Base-by-base conservation (phyloP, 352 stramenopile species). In the Phytopythium oedochilum region DNA sequence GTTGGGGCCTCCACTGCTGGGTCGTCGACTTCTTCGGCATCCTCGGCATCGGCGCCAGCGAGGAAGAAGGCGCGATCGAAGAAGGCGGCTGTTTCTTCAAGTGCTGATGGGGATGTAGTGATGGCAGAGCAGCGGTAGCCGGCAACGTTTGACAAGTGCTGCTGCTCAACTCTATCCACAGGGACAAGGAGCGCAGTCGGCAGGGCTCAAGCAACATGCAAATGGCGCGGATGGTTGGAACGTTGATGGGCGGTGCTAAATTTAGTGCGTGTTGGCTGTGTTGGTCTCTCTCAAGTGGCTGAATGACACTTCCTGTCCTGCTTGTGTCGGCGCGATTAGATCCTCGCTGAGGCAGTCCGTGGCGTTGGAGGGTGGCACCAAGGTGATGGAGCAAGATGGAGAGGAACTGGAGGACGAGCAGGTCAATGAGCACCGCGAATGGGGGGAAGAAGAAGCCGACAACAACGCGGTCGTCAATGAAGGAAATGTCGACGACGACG, bases 1-100 rank as follows among this genome's bases (percentile, higher is more conserved):
- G 55, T 49, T 3, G 73, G 61, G 11, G 11, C 26, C 34, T 53
- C 64, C 18, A 39, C 50, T 42, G 38, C 34, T 43, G 48, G 43
- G 28, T 15, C 34, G 32, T 23, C 17, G 36, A 34, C 50, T 23
- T 40, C 36, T 14, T 48, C 51, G 12, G 28, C 26, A 5, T 34
- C 51, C 6, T 40, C 38, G 8, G 39, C 38, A 25, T 8, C 51
- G 0, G 25, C 14, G 40, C 50, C 32, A 20, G 36, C 49, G 6
- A 36, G 18, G 15, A 52, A 54, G 34, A 18, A 32, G 20, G 22
- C 48, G 12, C 12, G 32, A 26, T 22, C 48, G 20, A 54, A 54
- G 32, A 47, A 52, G 18, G 9, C 28, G 3, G 17, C 28, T 5
- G 31, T 18, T 23, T 15, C 26, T 23, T 5, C n/a, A 2, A 38